Evolutionary conservation across 164 flowering plant species (phyloP).

Genomic region (Santalum album): DNA sequence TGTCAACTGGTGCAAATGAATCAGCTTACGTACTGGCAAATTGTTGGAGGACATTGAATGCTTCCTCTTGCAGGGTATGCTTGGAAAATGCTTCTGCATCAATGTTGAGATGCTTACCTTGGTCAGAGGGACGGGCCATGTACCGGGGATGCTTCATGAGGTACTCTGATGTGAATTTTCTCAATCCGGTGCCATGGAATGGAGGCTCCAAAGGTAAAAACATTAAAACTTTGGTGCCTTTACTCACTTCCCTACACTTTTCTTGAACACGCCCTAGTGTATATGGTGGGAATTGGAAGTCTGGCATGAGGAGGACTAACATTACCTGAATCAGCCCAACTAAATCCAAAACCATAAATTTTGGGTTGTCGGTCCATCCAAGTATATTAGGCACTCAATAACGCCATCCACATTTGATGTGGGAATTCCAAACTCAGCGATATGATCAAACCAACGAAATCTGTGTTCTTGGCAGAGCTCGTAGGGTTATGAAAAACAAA

Average conservation of each 20-base stretch:
- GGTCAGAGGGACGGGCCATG: slow-evolving; percentile 76
- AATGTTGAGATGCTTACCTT: slow-evolving; percentile 61
- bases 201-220: slow-evolving; percentile 41
- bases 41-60: slow-evolving; percentile 66
- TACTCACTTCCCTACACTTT: background rate
- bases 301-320: too few species aligned
- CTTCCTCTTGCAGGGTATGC: slow-evolving; percentile 52
- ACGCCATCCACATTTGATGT: too few species aligned
- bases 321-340: too few species aligned
- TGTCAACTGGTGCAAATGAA: slow-evolving; percentile 35
- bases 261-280: too few species aligned
- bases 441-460: too few species aligned
- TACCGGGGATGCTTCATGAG: slow-evolving; percentile 75
- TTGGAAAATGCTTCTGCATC: slow-evolving; percentile 57
- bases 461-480: too few species aligned
- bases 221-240: background rate
- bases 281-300: too few species aligned
- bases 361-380: too few species aligned
- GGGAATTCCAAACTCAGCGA: too few species aligned
- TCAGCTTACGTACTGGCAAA: slow-evolving; percentile 64
- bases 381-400: too few species aligned
- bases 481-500: background rate
- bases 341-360: too few species aligned
- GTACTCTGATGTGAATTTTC: slow-evolving; percentile 70
- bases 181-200: slow-evolving; percentile 34